Percentiles rank a stretch among this genome's conserved stretches.
These are phyloP conservation scores for Hortiboletus campestris DNA, from an alignment of 768 basidiomycete genomes.

Conservation along the genomic window DNA sequence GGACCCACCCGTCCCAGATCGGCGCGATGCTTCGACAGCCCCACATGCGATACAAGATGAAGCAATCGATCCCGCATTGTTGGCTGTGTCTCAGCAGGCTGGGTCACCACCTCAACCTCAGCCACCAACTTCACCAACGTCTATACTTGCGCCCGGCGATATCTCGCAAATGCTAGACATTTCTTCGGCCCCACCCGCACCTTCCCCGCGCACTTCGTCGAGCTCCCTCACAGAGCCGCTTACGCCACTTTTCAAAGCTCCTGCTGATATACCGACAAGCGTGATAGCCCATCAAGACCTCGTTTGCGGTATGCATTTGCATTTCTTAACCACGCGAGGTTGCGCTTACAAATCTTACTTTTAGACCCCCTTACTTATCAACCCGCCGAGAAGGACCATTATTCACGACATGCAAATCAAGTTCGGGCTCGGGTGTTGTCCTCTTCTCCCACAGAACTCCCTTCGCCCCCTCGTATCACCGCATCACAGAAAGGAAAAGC, in stretches of 20 bases:
- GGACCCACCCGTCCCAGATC: background rate
- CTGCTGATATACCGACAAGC: conserved; percentile 5
- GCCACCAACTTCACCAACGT: background rate
- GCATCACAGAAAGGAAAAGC: conserved; percentile 20
- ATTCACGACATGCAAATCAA: background rate
- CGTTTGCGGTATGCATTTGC: conserved; percentile 7
- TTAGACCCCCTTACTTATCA: conserved; percentile 4
- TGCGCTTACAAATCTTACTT: conserved; percentile 3
- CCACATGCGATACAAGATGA: conserved; percentile 15
- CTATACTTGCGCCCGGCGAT: background rate
- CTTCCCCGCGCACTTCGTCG: conserved; percentile 32
- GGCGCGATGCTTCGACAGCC: background rate
- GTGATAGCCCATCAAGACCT: background rate
- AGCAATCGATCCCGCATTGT: conserved; percentile 33
- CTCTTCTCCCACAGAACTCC: background rate
- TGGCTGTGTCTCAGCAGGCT: conserved; percentile 27
- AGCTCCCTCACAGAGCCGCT: conserved; percentile 31
- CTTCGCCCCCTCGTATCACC: background rate
- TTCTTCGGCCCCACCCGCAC: conserved; percentile 13
- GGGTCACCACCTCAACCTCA: background rate
- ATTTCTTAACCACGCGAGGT: background rate
- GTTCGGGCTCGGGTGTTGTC: background rate
- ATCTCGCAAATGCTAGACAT: conserved; percentile 2
- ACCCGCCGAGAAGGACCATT: background rate
- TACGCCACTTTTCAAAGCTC: conserved; percentile 23